phyloP scores from a whole-genome alignment of 345 rosid genomes.

The Melaleuca alternifolia region DNA sequence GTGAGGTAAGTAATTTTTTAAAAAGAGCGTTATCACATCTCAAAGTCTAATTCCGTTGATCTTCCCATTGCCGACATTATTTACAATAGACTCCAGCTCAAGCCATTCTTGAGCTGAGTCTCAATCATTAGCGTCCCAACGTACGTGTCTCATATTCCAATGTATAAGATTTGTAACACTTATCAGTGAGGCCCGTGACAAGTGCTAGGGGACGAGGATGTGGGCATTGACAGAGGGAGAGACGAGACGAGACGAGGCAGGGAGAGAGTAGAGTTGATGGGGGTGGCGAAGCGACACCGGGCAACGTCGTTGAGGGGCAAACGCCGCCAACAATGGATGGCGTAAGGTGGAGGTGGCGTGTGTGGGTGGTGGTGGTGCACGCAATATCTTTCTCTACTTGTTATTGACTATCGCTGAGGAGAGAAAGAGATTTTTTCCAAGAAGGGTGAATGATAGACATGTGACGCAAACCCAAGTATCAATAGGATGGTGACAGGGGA shows the following conservation, averaged over 20 bases:
- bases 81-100: too few relatives aligned
- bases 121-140: not conserved
- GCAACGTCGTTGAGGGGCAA: not conserved
- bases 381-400: fast-evolving
- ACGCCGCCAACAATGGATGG: not conserved
- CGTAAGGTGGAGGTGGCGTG: not conserved
- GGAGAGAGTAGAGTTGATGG: not conserved
- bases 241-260: not conserved
- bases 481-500: not conserved
- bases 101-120: not conserved
- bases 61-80: too few relatives aligned
- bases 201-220: not conserved
- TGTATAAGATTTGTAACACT: not conserved
- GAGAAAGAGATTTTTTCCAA: not conserved
- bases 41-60: too few relatives aligned
- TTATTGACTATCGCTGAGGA: not conserved
- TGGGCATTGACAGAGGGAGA: not conserved
- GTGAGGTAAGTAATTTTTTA: too few relatives aligned
- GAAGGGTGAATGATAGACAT: not conserved
- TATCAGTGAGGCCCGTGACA: not conserved
- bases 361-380: not conserved
- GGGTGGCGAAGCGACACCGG: not conserved
- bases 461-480: not conserved
- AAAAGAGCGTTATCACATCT: too few relatives aligned
- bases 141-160: not conserved